phyloP scores from a whole-genome alignment of 768 basidiomycete genomes.

The Collybia sp. region DNA sequence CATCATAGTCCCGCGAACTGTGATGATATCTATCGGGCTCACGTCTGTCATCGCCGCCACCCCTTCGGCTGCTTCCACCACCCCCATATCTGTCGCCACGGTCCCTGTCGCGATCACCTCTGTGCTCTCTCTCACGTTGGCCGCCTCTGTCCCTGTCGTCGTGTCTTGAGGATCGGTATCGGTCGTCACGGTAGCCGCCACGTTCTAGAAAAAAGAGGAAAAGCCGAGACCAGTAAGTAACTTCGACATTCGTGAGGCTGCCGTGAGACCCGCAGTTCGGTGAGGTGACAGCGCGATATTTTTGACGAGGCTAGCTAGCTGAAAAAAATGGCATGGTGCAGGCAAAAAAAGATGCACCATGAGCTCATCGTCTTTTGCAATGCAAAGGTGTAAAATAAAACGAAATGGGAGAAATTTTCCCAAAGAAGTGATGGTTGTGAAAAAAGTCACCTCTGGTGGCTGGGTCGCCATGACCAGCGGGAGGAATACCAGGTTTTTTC shows the following conservation, averaged over 20 bases:
- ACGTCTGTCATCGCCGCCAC: conserved; percentile 47
- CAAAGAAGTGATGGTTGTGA: conserved; percentile 6
- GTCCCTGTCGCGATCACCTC: conserved; percentile 37
- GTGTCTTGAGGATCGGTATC: conserved; percentile 64
- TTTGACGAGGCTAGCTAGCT: conserved; percentile 59
- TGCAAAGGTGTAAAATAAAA: conserved; percentile 28
- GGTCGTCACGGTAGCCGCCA: conserved; percentile 57
- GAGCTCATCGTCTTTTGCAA: conserved; percentile 48
- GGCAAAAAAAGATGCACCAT: conserved; percentile 54
- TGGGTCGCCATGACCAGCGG: conserved; percentile 3
- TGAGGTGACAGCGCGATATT: conserved; percentile 29
- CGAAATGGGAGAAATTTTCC: conserved; percentile 12
- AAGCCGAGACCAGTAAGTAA: conserved; percentile 48
- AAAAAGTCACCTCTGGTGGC: conserved; percentile 20
- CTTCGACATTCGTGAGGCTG: conserved; percentile 25
- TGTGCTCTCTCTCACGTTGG: conserved; percentile 45
- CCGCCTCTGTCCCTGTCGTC: conserved; percentile 51
- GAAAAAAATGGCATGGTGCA: conserved; percentile 53
- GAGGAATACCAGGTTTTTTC: conserved; percentile 7
- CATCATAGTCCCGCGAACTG: conserved; percentile 40
- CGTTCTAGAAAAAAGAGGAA: conserved; percentile 45
- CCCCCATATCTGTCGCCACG: conserved; percentile 28
- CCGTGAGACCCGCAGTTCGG: conserved; percentile 34
- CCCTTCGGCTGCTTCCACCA: conserved; percentile 28
- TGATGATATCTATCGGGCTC: conserved; percentile 44